Evolutionary conservation across 2,329 filamentous ascomycete species (phyloP), one percentile per base, ranked within the genome.

Genomic region (Colletotrichum tanaceti): DNA sequence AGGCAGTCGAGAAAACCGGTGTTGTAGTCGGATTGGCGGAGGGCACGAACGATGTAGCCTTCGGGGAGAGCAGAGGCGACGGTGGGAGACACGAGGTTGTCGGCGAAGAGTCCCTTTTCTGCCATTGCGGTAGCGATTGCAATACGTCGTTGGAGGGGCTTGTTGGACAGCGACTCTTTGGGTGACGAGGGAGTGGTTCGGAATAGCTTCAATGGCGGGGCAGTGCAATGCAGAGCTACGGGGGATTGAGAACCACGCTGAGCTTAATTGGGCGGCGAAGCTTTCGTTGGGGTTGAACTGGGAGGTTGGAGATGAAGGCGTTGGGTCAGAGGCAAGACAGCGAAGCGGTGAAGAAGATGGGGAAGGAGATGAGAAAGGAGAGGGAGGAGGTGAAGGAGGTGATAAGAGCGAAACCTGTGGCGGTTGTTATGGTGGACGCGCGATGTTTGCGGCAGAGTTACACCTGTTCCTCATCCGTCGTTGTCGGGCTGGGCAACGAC

Each of bases 1-100:
- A 99, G 85, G 70, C 96, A 95, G 77, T 97, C 93, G 74, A 99
- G 90, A 80, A 97, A 98, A 71, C 94, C 94, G 41, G 86, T 86
- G 65, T 87, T 83, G 81, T 91, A 97, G 82, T 99, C 96, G 74
- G 86, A 86, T 73, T 88, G 88, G 74, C 91, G 89, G 58, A 98
- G 86, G 0, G 95, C 90, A 32, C 96, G 93, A 76, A 97, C 87
- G 35, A 85, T 88, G 85, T 98, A 98, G 75, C 91, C 91, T 73
- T 90, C 83, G 50, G 96, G 95, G 0, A 98, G 89, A 20, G 85
- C 86, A 47, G 89, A 84, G 69, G 89, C 82, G 73, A 98, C 92
- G 62, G 87, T 84, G 22, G 92, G 88, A 28, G 93, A 93, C 79
- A 98, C 90, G 76, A 98, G 90, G 70, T 89, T 82, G 71, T 87